Evolutionary conservation across 2,329 filamentous ascomycete species (phyloP).

Genomic region (Clonostachys rhizophaga): DNA sequence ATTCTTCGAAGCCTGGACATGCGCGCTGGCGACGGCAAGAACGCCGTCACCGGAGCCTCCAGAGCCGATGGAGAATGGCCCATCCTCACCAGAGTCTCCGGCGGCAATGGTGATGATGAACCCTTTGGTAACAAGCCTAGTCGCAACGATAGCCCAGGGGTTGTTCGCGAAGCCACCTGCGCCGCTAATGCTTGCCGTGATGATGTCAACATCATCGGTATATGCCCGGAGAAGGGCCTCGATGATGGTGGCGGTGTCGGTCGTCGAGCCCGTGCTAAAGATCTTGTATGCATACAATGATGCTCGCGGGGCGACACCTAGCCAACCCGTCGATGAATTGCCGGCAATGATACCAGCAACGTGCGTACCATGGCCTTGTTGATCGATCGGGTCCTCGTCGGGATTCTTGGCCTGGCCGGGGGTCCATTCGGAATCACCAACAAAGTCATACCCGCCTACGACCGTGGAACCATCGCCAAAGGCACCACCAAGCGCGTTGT

Average conservation of each 20-base stretch:
- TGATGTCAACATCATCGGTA: constrained; percentile 17
- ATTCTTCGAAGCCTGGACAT: constrained; percentile 13
- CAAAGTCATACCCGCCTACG: constrained; percentile 14
- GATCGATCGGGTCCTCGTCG: constrained; percentile 16
- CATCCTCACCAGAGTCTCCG: constrained; percentile 34
- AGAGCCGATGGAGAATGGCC: constrained; percentile 29
- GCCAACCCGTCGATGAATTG: constrained; percentile 7
- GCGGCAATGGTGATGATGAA: constrained; percentile 34
- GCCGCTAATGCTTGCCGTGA: constrained; percentile 21
- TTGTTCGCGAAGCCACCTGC: constrained; percentile 18
- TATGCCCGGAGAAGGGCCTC: constrained; percentile 26
- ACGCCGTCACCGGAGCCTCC: constrained; percentile 34
- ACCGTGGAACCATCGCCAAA: constrained; percentile 15
- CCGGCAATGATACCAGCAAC: constrained; percentile 23
- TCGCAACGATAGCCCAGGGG: constrained; percentile 21
- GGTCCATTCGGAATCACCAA: constrained; percentile 14
- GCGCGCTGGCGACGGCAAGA: constrained; percentile 27
- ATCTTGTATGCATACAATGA: constrained; percentile 19
- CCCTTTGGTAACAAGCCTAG: constrained; percentile 23
- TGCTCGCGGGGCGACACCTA: constrained; percentile 19
- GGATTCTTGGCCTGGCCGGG: constrained; percentile 12
- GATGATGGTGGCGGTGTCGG: constrained; percentile 21
- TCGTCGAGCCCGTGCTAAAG: constrained; percentile 4
- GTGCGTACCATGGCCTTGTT: constrained; percentile 18
- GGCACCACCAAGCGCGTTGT: constrained; percentile 13